Conservation (phyloP, 176 grass and related monocot species). For the Secale cereale region DNA sequence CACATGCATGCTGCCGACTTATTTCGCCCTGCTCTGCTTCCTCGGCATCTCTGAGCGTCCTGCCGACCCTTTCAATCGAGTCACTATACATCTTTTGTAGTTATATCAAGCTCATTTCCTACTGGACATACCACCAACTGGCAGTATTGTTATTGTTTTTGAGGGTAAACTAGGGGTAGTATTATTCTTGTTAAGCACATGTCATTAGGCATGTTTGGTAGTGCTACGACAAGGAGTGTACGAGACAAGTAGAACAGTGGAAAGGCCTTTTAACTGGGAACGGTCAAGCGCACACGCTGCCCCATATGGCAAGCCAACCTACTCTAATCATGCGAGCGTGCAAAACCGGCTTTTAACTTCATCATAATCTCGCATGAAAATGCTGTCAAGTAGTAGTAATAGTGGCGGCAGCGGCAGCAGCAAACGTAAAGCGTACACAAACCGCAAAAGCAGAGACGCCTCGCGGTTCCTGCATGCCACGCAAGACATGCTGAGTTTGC, state of each 20-base stretch:
- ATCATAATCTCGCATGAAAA: slow-evolving; percentile 27
- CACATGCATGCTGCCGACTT: background rate
- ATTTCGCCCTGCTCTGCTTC: too few species aligned
- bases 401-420: background rate
- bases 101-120: too few species aligned
- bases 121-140: too few species aligned
- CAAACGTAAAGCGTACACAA: background rate
- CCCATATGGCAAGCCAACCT: background rate
- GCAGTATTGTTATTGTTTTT: too few species aligned
- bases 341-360: background rate
- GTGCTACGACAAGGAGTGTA: background rate
- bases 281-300: slow-evolving; percentile 4
- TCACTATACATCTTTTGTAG: too few species aligned
- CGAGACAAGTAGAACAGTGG: background rate
- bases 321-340: slow-evolving; percentile 30
- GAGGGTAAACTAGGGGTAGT: too few species aligned
- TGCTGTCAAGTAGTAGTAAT: background rate
- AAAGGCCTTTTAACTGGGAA: background rate
- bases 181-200: too few species aligned
- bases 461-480: background rate
- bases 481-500: background rate
- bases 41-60: background rate
- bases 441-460: background rate
- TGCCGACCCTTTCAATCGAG: background rate
- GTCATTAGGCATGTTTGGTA: background rate